A percentile compares a stretch with the other conserved stretches of the same genome.
Conservation (phyloP, 352 stramenopile species). For the Saprolegnia parasitica region DNA sequence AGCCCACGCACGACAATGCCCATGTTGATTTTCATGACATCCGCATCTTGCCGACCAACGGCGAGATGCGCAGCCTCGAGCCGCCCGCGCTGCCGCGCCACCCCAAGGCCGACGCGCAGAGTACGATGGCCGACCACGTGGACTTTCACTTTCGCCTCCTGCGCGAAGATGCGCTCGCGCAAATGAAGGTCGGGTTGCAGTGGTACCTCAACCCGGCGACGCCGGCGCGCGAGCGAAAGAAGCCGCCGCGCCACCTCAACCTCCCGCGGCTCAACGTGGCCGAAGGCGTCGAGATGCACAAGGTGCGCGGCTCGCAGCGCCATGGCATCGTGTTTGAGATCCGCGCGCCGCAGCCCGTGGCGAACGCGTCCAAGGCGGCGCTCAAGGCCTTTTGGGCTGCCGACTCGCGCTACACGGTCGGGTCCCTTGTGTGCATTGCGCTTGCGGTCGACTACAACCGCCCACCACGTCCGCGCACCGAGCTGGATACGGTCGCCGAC, state of each 20-base stretch:
- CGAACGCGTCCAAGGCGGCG: neutral
- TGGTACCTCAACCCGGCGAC: slow-evolving; percentile 28
- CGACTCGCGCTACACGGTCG: slow-evolving; percentile 30
- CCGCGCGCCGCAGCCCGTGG: slow-evolving; percentile 23
- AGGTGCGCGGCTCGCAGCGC: slow-evolving; percentile 31
- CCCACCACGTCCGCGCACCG: neutral
- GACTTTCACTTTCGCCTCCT: slow-evolving; percentile 34
- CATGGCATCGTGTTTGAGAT: slow-evolving; percentile 32
- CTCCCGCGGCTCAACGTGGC: slow-evolving; percentile 32
- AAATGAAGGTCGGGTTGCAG: slow-evolving; percentile 33
- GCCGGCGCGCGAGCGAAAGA: slow-evolving; percentile 10
- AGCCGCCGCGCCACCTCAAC: slow-evolving; percentile 29
- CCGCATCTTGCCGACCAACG: slow-evolving; percentile 32
- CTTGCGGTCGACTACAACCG: slow-evolving; percentile 10
- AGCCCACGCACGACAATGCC: slow-evolving; percentile 35
- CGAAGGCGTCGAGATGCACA: slow-evolving; percentile 13
- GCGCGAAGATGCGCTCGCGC: slow-evolving; percentile 34
- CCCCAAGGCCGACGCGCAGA: neutral
- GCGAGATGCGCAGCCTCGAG: slow-evolving; percentile 34
- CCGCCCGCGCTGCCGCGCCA: slow-evolving; percentile 25
- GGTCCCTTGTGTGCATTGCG: slow-evolving; percentile 34
- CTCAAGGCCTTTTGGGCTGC: slow-evolving; percentile 30
- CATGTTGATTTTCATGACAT: slow-evolving; percentile 23
- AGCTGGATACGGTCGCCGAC: neutral
- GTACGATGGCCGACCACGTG: slow-evolving; percentile 25